phyloP scores from a whole-genome alignment of 2,329 filamentous ascomycete genomes.

The Aspergillus sp. region DNA sequence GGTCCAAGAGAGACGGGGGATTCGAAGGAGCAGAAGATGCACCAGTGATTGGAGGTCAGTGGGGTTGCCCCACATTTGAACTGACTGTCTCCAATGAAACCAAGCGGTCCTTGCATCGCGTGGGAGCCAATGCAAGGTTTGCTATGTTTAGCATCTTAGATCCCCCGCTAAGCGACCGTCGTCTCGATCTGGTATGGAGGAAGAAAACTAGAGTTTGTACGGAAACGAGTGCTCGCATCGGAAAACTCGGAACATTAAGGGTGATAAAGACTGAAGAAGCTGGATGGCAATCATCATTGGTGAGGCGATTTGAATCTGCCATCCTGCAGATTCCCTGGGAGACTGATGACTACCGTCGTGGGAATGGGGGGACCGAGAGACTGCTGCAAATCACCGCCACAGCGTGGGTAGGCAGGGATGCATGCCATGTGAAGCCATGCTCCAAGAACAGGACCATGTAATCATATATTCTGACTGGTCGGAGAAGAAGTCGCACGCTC shows the following conservation, averaged over 20 bases:
- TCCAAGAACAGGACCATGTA: constrained; percentile 14
- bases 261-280: background rate
- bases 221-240: background rate
- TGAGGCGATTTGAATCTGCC: background rate
- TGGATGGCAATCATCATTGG: background rate
- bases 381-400: constrained; percentile 19
- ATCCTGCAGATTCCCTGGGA: background rate
- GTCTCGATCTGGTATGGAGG: constrained; percentile 16
- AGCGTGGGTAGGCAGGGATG: constrained; percentile 17
- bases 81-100: constrained; percentile 18
- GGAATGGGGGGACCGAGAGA: background rate
- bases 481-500: constrained; percentile 8
- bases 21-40: constrained; percentile 16
- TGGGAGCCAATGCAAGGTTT: constrained; percentile 28
- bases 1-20: constrained; percentile 15
- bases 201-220: background rate
- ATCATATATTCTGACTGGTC: constrained; percentile 16
- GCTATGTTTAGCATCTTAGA: constrained; percentile 34
- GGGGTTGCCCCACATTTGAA: constrained; percentile 11
- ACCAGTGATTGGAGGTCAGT: constrained; percentile 15
- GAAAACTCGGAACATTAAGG: constrained; percentile 4
- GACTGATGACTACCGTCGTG: background rate
- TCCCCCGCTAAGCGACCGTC: constrained; percentile 23
- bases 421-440: constrained; percentile 8
- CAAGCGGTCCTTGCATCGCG: constrained; percentile 17